Conservation (phyloP, 2,329 filamentous ascomycete species). For the Alternaria metachromatica region DNA sequence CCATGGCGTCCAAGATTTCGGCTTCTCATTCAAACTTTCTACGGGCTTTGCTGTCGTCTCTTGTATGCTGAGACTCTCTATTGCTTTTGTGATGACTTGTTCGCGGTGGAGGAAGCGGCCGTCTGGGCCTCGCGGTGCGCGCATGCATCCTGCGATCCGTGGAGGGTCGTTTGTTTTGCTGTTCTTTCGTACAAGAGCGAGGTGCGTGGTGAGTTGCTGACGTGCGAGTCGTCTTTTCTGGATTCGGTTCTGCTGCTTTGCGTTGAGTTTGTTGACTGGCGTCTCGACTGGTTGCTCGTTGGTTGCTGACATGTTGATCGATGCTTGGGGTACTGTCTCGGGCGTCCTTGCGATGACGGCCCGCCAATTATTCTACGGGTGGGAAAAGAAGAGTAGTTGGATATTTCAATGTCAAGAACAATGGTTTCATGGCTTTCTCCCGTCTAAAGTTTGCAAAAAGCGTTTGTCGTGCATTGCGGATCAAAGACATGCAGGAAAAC, state of each 20-base stretch:
- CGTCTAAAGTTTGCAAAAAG: background rate
- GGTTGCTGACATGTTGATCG: background rate
- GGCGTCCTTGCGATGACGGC: background rate
- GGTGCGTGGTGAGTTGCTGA: background rate
- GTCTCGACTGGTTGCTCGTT: background rate
- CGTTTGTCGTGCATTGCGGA: background rate
- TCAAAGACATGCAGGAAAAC: background rate
- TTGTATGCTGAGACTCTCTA: background rate
- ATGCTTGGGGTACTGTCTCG: background rate
- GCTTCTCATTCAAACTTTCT: background rate
- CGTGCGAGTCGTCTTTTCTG: slow-evolving; percentile 9
- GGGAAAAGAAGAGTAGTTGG: background rate
- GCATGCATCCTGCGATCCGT: background rate
- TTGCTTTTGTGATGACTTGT: background rate
- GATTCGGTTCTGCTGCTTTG: slow-evolving; percentile 6
- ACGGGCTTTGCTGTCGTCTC: background rate
- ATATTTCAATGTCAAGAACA: too few relatives aligned
- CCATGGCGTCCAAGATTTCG: background rate
- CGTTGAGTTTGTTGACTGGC: background rate
- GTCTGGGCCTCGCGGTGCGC: background rate
- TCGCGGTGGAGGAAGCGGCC: slow-evolving; percentile 1
- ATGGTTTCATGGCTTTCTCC: too few relatives aligned
- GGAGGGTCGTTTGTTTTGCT: background rate
- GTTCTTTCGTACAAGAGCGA: background rate
- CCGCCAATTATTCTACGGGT: background rate